Conservation (phyloP, 1,284 basidiomycete genomes). For the Chiua sp. region DNA sequence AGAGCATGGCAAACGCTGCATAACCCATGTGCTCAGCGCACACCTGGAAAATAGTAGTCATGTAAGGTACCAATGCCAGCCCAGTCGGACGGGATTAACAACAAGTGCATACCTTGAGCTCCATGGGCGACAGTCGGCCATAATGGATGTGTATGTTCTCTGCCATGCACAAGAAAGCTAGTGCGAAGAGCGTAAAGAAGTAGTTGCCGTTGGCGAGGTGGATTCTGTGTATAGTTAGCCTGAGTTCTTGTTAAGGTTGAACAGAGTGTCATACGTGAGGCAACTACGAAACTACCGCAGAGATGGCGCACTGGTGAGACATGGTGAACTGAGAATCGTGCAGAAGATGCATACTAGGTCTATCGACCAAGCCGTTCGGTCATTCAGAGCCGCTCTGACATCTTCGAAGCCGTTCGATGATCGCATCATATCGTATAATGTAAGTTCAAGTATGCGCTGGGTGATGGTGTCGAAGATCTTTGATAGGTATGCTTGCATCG, state of each 20-base stretch:
- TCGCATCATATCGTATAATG: background rate
- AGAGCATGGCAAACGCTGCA: slow-evolving; percentile 19
- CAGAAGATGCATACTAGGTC: slow-evolving; percentile 17
- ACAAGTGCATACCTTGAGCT: slow-evolving; percentile 26
- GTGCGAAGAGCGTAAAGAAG: slow-evolving; percentile 14
- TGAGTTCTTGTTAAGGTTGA: background rate
- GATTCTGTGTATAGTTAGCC: slow-evolving; percentile 24
- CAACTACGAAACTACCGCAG: slow-evolving; percentile 29
- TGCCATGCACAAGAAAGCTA: slow-evolving; percentile 25
- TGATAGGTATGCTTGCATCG: background rate
- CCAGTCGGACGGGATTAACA: background rate
- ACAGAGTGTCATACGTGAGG: slow-evolving; percentile 18
- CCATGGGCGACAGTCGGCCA: slow-evolving; percentile 23
- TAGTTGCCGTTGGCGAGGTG: slow-evolving; percentile 20
- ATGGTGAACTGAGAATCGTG: background rate
- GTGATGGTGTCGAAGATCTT: background rate
- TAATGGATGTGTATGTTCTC: slow-evolving; percentile 31
- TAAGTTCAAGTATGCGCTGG: background rate
- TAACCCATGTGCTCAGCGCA: slow-evolving; percentile 16
- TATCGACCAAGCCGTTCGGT: slow-evolving; percentile 22
- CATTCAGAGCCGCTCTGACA: slow-evolving; percentile 20
- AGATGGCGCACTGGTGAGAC: background rate
- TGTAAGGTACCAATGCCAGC: background rate
- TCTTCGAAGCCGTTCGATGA: slow-evolving; percentile 25
- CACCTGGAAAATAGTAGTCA: slow-evolving; percentile 13